Conservation (phyloP, 2,329 filamentous ascomycete genomes). For the Zymoseptoria crescenta region DNA sequence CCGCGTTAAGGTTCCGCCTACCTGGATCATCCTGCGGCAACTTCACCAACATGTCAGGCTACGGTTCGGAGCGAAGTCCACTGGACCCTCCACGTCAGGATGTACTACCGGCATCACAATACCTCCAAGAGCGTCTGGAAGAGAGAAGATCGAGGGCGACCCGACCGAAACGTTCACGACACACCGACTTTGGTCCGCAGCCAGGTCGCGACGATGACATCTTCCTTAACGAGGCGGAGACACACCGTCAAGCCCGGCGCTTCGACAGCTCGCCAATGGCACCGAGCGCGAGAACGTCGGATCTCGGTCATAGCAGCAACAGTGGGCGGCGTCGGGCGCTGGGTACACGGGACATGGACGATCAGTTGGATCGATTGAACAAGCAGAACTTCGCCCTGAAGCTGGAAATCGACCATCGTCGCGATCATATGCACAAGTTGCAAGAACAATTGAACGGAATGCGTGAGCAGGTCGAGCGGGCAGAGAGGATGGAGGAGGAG, state of each 20-base stretch:
- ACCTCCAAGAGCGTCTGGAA: slow-evolving; percentile 29
- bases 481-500: slow-evolving; percentile 29
- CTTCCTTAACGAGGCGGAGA: slow-evolving; percentile 28
- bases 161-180: slow-evolving; percentile 26
- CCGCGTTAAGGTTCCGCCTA: background rate
- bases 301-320: slow-evolving; percentile 12
- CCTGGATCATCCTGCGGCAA: background rate
- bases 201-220: slow-evolving; percentile 29
- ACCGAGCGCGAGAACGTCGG: slow-evolving; percentile 10
- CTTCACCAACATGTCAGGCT: background rate
- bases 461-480: slow-evolving; percentile 43
- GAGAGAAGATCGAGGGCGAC: slow-evolving; percentile 26
- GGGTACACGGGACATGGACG: slow-evolving; percentile 60
- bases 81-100: slow-evolving; percentile 2
- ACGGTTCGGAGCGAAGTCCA: background rate
- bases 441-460: slow-evolving; percentile 52
- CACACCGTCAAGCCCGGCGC: slow-evolving; percentile 10
- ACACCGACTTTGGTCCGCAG: slow-evolving; percentile 28
- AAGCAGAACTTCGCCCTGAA: slow-evolving; percentile 75
- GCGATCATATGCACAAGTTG: slow-evolving; percentile 54
- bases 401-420: slow-evolving; percentile 61
- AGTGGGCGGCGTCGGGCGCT: slow-evolving; percentile 30
- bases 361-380: slow-evolving; percentile 60
- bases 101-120: slow-evolving; percentile 26
- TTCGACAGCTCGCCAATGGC: slow-evolving; percentile 25